These are phyloP conservation scores for Arabidopsis suecica DNA, from an alignment of 345 rosid species.

Conservation along the genomic window DNA sequence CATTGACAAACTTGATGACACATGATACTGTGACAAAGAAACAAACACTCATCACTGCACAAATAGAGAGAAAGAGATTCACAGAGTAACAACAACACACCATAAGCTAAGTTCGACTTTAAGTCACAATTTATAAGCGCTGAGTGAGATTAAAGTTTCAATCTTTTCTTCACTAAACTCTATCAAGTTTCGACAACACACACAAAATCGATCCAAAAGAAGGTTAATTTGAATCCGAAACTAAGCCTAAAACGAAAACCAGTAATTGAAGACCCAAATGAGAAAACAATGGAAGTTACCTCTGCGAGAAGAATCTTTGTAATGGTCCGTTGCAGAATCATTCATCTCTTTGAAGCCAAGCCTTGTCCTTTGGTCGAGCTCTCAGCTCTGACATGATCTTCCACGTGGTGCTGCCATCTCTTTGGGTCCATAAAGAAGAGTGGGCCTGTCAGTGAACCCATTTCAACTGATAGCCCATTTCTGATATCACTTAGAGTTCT, in stretches of 20 bases:
- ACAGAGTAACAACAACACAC: no score
- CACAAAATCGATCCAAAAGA: neutral
- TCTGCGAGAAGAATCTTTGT: neutral
- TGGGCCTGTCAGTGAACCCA: neutral
- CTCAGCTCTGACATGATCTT: neutral
- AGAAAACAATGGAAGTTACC: neutral
- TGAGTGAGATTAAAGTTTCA: neutral
- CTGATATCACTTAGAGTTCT: no score
- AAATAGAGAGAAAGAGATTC: neutral
- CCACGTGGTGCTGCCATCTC: neutral
- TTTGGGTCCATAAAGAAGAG: neutral
- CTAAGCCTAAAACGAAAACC: no score
- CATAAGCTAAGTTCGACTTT: no score
- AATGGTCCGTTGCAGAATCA: neutral
- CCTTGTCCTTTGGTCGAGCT: no score
- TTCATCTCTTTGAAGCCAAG: neutral
- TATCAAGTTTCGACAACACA: neutral
- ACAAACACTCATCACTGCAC: neutral
- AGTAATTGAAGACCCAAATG: neutral
- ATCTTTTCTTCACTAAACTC: neutral
- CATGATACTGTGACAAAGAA: conserved; percentile 2
- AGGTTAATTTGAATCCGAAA: neutral
- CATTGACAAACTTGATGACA: neutral
- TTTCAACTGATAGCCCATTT: no score
- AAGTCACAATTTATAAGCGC: no score